phyloP scores from a whole-genome alignment of 129 eudicot genomes.

The Flaveria robusta region DNA sequence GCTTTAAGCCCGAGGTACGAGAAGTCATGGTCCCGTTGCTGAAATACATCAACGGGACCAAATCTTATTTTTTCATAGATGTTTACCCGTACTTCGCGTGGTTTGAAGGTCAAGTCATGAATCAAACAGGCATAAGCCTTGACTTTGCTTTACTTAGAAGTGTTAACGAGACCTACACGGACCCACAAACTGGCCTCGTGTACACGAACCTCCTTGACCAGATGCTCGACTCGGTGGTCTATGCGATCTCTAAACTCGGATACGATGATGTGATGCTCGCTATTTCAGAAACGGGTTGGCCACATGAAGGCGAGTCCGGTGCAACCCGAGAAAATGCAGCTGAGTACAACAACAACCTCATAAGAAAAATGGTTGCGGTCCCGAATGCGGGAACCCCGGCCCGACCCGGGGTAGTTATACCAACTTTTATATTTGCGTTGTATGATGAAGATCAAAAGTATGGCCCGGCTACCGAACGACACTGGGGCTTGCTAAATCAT shows the following conservation, averaged over 20 bases:
- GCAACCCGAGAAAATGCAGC: conserved; percentile 82
- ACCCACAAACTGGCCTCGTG: conserved; percentile 48
- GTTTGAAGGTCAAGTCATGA: conserved; percentile 33
- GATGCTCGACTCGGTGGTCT: conserved; percentile 77
- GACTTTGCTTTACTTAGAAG: conserved; percentile 56
- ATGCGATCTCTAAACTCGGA: conserved; percentile 67
- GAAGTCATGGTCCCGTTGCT: conserved; percentile 47
- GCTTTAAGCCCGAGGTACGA: conserved; percentile 43
- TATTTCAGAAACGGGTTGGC: conserved; percentile 88
- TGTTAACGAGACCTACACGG: conserved; percentile 43
- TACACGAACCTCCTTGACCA: conserved; percentile 79
- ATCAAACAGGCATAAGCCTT: conserved; percentile 49
- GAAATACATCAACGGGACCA: conserved; percentile 52
- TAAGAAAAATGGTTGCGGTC: conserved; percentile 40
- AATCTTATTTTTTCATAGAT: conserved; percentile 55
- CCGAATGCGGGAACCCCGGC: conserved; percentile 81
- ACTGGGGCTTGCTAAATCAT: conserved; percentile 67
- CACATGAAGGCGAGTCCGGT: conserved; percentile 72
- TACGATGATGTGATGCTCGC: conserved; percentile 45
- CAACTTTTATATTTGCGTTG: conserved; percentile 66
- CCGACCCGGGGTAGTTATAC: conserved; percentile 57
- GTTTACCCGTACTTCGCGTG: conserved; percentile 70
- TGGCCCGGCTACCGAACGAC: conserved; percentile 76
- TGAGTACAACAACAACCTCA: conserved; percentile 60
- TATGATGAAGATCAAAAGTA: conserved; percentile 67